phyloP scores from a whole-genome alignment of 768 basidiomycete genomes.

The Suillus decipiens region DNA sequence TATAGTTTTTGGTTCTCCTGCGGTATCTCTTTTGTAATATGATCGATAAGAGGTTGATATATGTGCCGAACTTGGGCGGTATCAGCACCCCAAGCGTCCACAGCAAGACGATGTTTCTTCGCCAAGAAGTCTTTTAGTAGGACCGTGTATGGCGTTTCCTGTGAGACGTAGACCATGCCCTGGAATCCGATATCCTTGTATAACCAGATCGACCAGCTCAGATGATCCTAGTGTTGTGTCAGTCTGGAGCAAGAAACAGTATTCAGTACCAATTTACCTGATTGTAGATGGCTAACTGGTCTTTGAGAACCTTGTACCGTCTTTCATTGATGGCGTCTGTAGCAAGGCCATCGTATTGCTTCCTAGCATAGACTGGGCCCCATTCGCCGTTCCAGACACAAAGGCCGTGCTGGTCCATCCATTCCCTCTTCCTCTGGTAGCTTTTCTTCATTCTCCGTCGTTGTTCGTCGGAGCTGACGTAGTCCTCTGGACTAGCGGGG shows the following conservation, averaged over 20 bases:
- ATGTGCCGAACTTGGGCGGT: slow-evolving; percentile 52
- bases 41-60: slow-evolving; percentile 68
- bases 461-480: slow-evolving; percentile 56
- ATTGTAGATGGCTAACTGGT: slow-evolving; percentile 74
- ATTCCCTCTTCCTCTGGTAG: slow-evolving; percentile 74
- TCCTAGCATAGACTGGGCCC: slow-evolving; percentile 79
- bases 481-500: slow-evolving; percentile 56
- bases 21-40: slow-evolving; percentile 57
- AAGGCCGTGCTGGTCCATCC: slow-evolving; percentile 68
- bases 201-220: slow-evolving; percentile 86
- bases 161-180: slow-evolving; percentile 78
- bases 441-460: slow-evolving; percentile 50
- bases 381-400: slow-evolving; percentile 84
- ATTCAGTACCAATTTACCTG: slow-evolving; percentile 35
- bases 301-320: slow-evolving; percentile 66
- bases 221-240: slow-evolving; percentile 45
- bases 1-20: slow-evolving; percentile 55
- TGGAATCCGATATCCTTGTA: slow-evolving; percentile 89
- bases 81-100: slow-evolving; percentile 81
- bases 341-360: slow-evolving; percentile 55
- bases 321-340: slow-evolving; percentile 67
- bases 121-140: slow-evolving; percentile 68
- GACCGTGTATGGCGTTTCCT: slow-evolving; percentile 69
- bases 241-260: background rate
- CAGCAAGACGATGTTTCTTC: slow-evolving; percentile 76